A percentile compares a stretch with the other conserved stretches of the same genome.
Evolutionary conservation across 306 rosid species (phyloP).

Genomic region (Arachis stenosperma): DNA sequence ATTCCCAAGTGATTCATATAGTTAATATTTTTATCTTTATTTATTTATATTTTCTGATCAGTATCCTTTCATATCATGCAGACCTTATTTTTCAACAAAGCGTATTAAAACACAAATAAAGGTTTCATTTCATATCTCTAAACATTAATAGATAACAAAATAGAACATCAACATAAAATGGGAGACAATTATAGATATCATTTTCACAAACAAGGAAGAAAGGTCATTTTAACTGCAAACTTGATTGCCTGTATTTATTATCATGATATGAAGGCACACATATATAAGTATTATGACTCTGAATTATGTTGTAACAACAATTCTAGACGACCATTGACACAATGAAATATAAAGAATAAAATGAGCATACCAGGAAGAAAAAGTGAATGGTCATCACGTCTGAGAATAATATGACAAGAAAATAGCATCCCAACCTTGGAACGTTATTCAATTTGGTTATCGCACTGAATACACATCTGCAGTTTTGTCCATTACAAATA

Average conservation of each 20-base stretch:
- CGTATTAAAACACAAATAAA: not conserved
- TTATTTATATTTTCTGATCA: not conserved
- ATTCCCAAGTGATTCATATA: not conserved
- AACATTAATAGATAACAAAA: not conserved
- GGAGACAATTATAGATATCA: not conserved
- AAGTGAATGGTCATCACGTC: constrained; percentile 88
- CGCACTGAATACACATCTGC: constrained; percentile 90
- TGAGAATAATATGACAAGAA: constrained; percentile 74
- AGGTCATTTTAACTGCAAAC: constrained; percentile 6
- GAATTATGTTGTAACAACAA: not conserved
- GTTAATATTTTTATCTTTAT: not conserved
- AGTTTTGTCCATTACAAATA: constrained; percentile 37
- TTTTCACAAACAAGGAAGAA: not conserved
- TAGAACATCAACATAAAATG: not conserved
- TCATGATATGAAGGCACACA: not conserved
- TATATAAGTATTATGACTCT: not conserved
- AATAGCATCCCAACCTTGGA: constrained; percentile 90
- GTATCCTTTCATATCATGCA: too few relatives aligned
- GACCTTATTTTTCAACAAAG: not conserved
- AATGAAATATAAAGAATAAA: constrained; percentile 30
- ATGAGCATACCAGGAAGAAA: constrained; percentile 82
- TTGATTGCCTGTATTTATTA: not conserved
- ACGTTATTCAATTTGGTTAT: constrained; percentile 74
- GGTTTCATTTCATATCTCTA: not conserved
- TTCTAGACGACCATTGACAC: constrained; percentile 9